Evolutionary conservation across 768 basidiomycete genomes (phyloP).

Genomic region (Phlegmacium glaucopus): DNA sequence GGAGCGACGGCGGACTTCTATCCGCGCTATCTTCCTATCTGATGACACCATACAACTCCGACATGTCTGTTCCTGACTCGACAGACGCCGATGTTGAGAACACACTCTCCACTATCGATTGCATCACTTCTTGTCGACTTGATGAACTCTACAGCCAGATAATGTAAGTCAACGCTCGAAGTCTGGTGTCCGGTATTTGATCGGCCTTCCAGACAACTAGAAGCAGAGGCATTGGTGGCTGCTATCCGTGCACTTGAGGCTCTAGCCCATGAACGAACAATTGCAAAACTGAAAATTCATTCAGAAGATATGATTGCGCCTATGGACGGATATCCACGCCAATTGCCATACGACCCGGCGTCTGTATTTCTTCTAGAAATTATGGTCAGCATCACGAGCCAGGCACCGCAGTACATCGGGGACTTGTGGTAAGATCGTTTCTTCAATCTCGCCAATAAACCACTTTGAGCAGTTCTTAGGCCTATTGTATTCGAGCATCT

Average conservation of each 20-base stretch:
- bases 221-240: slow-evolving; percentile 75
- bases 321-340: slow-evolving; percentile 41
- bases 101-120: slow-evolving; percentile 93
- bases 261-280: slow-evolving; percentile 85
- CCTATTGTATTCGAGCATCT: slow-evolving; percentile 94
- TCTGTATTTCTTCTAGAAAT: slow-evolving; percentile 93
- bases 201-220: slow-evolving; percentile 55
- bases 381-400: slow-evolving; percentile 86
- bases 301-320: slow-evolving; percentile 52
- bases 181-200: slow-evolving; percentile 1
- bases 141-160: slow-evolving; percentile 95
- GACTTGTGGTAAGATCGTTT: slow-evolving; percentile 74
- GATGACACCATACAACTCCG: slow-evolving; percentile 88
- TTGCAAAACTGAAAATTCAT: slow-evolving; percentile 71
- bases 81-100: slow-evolving; percentile 91
- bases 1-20: slow-evolving; percentile 86
- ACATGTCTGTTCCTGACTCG: slow-evolving; percentile 81
- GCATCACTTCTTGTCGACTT: slow-evolving; percentile 87
- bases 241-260: slow-evolving; percentile 85
- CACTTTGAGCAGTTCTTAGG: slow-evolving; percentile 43
- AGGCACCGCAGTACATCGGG: slow-evolving; percentile 73
- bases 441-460: background rate
- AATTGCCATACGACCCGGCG: slow-evolving; percentile 90
- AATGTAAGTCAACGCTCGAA: slow-evolving; percentile 52
- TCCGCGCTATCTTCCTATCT: slow-evolving; percentile 95